Conservation (phyloP, 352 stramenopile genomes). For the Phytophthora foliorum region DNA sequence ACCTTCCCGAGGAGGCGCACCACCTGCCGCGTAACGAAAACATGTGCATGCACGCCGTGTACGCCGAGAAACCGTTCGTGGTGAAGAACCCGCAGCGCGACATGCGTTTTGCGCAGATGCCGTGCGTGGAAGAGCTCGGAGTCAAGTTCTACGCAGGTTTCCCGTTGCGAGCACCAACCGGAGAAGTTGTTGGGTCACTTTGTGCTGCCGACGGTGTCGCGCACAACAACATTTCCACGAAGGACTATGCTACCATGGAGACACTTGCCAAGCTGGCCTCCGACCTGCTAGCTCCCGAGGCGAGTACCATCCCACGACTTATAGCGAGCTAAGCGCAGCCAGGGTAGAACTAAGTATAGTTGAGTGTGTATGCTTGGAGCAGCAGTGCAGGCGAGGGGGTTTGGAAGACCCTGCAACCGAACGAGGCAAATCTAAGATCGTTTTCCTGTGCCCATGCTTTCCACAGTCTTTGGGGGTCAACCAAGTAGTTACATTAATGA, state of each 20-base stretch:
- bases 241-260: slow-evolving; percentile 83
- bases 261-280: slow-evolving; percentile 61
- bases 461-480: too few relatives aligned
- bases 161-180: slow-evolving; percentile 54
- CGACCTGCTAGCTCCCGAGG: slow-evolving; percentile 43
- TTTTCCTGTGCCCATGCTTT: slow-evolving; percentile 15
- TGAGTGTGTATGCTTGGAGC: slow-evolving; percentile 6
- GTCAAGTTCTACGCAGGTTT: slow-evolving; percentile 85
- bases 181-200: slow-evolving; percentile 62
- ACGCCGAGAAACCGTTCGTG: slow-evolving; percentile 71
- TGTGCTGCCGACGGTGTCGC: slow-evolving; percentile 56
- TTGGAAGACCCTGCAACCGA: slow-evolving; percentile 12
- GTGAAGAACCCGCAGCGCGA: slow-evolving; percentile 76
- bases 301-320: slow-evolving; percentile 18
- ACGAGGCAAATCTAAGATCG: slow-evolving; percentile 23
- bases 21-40: slow-evolving; percentile 56
- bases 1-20: slow-evolving; percentile 39
- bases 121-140: slow-evolving; percentile 51
- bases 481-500: too few relatives aligned
- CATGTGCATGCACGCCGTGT: slow-evolving; percentile 65
- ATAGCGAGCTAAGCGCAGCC: slow-evolving; percentile 18
- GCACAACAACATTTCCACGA: slow-evolving; percentile 71
- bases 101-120: slow-evolving; percentile 75
- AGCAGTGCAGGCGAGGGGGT: neutral
- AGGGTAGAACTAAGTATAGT: neutral